phyloP scores from a whole-genome alignment of 192 early-diverging fungal species.

The Coemansia guatemalensis region DNA sequence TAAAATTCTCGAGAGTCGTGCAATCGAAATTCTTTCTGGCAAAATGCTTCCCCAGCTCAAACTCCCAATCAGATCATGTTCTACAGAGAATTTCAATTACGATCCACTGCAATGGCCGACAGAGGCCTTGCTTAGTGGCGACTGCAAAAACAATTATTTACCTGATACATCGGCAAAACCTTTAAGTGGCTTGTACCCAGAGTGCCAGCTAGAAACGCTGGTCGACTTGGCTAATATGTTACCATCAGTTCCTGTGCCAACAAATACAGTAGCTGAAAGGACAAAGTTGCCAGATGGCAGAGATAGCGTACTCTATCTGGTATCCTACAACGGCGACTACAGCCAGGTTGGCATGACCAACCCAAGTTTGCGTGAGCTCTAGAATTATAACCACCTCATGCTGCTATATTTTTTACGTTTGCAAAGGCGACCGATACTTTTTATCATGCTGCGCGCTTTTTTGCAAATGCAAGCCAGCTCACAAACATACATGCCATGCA shows the following conservation, averaged over 20 bases:
- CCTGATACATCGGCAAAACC: background rate
- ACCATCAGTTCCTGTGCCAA: background rate
- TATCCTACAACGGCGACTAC: background rate
- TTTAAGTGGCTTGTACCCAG: background rate
- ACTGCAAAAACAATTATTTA: background rate
- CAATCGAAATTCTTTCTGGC: background rate
- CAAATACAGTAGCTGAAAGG: background rate
- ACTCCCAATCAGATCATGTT: background rate
- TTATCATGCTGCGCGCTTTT: background rate
- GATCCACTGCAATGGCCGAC: background rate
- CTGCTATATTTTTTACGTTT: background rate
- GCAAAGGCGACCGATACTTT: background rate
- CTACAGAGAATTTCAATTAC: background rate
- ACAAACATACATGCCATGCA: background rate
- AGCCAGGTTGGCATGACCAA: background rate
- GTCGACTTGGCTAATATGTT: background rate
- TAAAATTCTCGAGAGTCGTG: background rate
- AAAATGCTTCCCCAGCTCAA: background rate
- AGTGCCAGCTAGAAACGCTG: background rate
- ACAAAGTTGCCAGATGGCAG: background rate
- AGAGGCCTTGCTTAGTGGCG: background rate
- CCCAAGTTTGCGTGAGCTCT: background rate
- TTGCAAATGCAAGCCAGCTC: background rate
- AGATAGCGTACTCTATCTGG: background rate
- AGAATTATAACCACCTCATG: background rate